Evolutionary conservation across 1,284 basidiomycete genomes (phyloP).

Genomic region (Inonotus obliquus): DNA sequence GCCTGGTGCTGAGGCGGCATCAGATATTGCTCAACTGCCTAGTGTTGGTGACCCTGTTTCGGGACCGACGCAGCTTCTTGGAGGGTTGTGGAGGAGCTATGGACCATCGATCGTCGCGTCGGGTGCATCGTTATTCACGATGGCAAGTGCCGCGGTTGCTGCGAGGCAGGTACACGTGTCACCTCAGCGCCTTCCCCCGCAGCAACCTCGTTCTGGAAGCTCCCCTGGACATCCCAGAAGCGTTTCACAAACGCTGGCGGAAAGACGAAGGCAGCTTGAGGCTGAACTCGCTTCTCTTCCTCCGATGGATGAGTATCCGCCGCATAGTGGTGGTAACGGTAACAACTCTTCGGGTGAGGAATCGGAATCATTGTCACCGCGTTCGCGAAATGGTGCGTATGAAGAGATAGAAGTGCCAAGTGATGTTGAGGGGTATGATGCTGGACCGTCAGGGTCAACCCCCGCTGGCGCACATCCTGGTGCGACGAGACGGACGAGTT

Average conservation of each 20-base stretch:
- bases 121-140: conserved; percentile 53
- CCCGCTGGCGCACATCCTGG: conserved; percentile 16
- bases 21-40: conserved; percentile 37
- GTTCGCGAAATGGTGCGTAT: conserved; percentile 42
- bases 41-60: conserved; percentile 50
- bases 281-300: conserved; percentile 49
- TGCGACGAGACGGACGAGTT: conserved; percentile 28
- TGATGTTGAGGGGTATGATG: conserved; percentile 58
- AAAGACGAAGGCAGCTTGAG: conserved; percentile 49
- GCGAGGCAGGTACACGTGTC: conserved; percentile 19
- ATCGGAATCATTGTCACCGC: conserved; percentile 25
- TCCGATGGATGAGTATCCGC: conserved; percentile 25
- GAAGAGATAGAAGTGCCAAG: conserved; percentile 65
- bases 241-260: conserved; percentile 33
- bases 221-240: conserved; percentile 10
- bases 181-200: conserved; percentile 19
- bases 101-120: conserved; percentile 67
- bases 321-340: too few species aligned
- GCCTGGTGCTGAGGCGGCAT: conserved; percentile 29
- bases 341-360: conserved; percentile 18
- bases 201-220: not conserved
- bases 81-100: conserved; percentile 67
- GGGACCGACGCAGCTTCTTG: conserved; percentile 57
- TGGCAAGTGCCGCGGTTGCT: conserved; percentile 34
- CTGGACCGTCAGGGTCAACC: conserved; percentile 19